These are phyloP conservation scores for Avena sativa DNA, from an alignment of 176 grass and related monocot species.

Conservation along the genomic window DNA sequence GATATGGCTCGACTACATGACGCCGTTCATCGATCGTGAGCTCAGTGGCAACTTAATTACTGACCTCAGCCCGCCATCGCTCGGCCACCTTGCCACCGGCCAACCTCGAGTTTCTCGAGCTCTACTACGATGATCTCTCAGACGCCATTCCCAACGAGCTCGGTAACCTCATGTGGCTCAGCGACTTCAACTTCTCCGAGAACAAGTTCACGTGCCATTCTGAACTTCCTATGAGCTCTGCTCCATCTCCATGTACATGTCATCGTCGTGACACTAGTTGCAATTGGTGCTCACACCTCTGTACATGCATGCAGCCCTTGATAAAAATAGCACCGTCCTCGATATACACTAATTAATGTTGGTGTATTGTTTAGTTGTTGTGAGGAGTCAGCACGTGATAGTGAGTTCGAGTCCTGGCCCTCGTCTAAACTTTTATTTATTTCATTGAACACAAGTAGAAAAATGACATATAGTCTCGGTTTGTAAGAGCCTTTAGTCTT, in stretches of 20 bases:
- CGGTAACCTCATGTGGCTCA: constrained; percentile 70
- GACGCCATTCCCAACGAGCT: constrained; percentile 69
- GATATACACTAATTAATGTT: too few species aligned
- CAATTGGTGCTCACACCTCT: too few species aligned
- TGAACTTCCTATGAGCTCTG: constrained; percentile 53
- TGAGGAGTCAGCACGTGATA: too few species aligned
- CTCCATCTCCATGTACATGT: background rate
- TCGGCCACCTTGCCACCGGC: constrained; percentile 36
- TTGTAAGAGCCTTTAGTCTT: too few species aligned
- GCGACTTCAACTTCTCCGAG: constrained; percentile 83
- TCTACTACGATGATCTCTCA: constrained; percentile 79
- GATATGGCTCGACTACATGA: constrained; percentile 88
- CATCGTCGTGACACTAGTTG: too few species aligned
- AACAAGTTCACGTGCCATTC: constrained; percentile 68
- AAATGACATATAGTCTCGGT: too few species aligned
- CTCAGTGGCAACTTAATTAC: constrained; percentile 71
- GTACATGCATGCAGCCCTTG: too few species aligned
- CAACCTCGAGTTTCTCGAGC: constrained; percentile 70
- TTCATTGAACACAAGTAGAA: too few species aligned
- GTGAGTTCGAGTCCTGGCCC: too few species aligned
- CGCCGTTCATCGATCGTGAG: constrained; percentile 79
- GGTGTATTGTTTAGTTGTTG: too few species aligned
- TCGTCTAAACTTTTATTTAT: too few species aligned
- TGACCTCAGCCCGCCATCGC: constrained; percentile 53
- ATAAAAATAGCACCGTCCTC: too few species aligned